Percentiles rank a stretch among this genome's conserved stretches.
Conservation (phyloP, 1,139 yeast genomes). For the Nakaseomyces nivariensis region DNA sequence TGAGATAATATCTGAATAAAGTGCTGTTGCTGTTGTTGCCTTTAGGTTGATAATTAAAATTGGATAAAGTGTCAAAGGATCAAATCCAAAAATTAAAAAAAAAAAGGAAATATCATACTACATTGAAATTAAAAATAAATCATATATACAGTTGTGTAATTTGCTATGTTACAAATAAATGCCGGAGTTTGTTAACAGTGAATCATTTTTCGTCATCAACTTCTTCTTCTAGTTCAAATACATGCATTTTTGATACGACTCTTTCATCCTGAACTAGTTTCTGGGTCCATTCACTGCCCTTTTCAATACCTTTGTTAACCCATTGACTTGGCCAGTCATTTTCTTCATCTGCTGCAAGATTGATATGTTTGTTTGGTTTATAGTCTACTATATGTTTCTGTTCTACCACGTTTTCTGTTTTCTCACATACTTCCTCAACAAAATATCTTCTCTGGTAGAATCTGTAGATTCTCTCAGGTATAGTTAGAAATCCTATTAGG, state of each 20-base stretch:
- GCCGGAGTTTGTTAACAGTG: neutral
- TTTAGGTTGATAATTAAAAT: no score
- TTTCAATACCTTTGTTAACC: constrained; percentile 63
- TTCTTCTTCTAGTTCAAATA: neutral
- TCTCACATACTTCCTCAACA: constrained; percentile 61
- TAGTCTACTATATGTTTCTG: constrained; percentile 49
- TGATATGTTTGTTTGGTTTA: constrained; percentile 40
- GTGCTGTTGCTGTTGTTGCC: no score
- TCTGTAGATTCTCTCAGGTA: constrained; percentile 67
- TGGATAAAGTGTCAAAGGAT: no score
- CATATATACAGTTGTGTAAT: neutral
- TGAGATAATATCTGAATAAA: no score
- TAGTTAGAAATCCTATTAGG: constrained; percentile 64
- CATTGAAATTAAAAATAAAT: no score
- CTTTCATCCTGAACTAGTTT: constrained; percentile 64
- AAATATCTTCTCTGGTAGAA: constrained; percentile 64
- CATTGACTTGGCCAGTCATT: constrained; percentile 84
- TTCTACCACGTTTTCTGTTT: constrained; percentile 48
- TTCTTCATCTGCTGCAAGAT: constrained; percentile 61
- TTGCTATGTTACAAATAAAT: neutral
- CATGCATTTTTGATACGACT: constrained; percentile 27
- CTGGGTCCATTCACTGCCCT: constrained; percentile 81
- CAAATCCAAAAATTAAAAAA: no score
- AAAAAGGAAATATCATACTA: no score
- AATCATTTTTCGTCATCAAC: no score